Conservation (phyloP, 768 basidiomycete genomes). For the Serpula lacrymans region DNA sequence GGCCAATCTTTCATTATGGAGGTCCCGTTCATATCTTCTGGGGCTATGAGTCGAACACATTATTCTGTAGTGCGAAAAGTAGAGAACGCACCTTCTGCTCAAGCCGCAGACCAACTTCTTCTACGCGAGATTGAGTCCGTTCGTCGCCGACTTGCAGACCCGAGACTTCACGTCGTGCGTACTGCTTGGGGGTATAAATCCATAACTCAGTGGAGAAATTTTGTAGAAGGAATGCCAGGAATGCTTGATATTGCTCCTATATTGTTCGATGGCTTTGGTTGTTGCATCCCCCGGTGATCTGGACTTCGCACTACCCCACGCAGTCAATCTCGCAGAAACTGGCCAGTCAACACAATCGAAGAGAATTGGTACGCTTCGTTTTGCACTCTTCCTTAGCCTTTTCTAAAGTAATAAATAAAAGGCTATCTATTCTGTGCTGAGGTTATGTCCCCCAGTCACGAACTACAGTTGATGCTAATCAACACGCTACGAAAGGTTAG, state of each 20-base stretch:
- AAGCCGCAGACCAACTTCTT: constrained; percentile 60
- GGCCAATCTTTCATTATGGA: constrained; percentile 46
- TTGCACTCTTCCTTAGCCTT: constrained; percentile 1
- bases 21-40: constrained; percentile 76
- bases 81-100: constrained; percentile 55
- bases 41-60: constrained; percentile 71
- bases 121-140: constrained; percentile 55
- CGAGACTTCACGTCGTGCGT: constrained; percentile 54
- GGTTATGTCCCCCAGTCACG: constrained; percentile 65
- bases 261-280: constrained; percentile 56
- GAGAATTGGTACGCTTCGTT: constrained; percentile 50
- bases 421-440: constrained; percentile 79
- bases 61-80: constrained; percentile 73
- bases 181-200: constrained; percentile 1
- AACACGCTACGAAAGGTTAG: constrained; percentile 81
- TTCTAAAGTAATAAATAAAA: constrained; percentile 23
- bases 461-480: constrained; percentile 78
- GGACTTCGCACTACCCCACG: constrained; percentile 72
- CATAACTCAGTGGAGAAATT: constrained; percentile 7
- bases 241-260: constrained; percentile 63
- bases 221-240: constrained; percentile 63
- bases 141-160: constrained; percentile 48
- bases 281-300: constrained; percentile 43
- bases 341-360: constrained; percentile 60
- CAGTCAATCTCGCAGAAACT: constrained; percentile 72